phyloP scores from a whole-genome alignment of 768 basidiomycete species.

The Mycena floridula region DNA sequence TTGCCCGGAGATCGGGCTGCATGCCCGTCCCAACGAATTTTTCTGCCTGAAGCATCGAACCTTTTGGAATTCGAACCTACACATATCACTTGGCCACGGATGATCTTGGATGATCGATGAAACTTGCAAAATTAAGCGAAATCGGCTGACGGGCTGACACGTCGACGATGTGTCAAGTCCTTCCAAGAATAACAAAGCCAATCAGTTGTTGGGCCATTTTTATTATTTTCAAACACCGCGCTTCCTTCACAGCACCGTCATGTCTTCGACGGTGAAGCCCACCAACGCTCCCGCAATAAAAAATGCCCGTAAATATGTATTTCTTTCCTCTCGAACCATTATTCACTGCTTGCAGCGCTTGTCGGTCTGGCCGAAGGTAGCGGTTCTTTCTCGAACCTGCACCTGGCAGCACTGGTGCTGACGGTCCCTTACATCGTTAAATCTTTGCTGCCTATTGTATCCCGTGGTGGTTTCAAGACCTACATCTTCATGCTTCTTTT shows the following conservation, averaged over 20 bases:
- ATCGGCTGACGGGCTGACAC: too few species aligned
- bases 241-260: neutral
- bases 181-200: neutral
- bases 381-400: conserved; percentile 74
- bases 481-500: conserved; percentile 77
- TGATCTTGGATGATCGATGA: too few species aligned
- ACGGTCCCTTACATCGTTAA: conserved; percentile 83
- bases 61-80: too few species aligned
- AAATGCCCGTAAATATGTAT: too few species aligned
- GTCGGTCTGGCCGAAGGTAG: conserved; percentile 82
- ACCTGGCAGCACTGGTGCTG: conserved; percentile 73
- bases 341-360: too few species aligned
- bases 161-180: too few species aligned
- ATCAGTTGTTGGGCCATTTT: neutral
- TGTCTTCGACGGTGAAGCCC: neutral
- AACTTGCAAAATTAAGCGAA: too few species aligned
- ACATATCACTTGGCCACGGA: too few species aligned
- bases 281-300: conserved; percentile 76
- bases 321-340: too few species aligned
- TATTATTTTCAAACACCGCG: neutral
- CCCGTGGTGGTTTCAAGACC: conserved; percentile 78
- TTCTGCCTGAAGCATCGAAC: too few species aligned
- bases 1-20: too few species aligned
- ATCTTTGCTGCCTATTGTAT: conserved; percentile 74
- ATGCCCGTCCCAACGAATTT: too few species aligned